A percentile compares a stretch with the other conserved stretches of the same genome.
These are phyloP conservation scores for Saturnispora quitensis DNA, from an alignment of 805 yeast genomes.

Conservation along the genomic window DNA sequence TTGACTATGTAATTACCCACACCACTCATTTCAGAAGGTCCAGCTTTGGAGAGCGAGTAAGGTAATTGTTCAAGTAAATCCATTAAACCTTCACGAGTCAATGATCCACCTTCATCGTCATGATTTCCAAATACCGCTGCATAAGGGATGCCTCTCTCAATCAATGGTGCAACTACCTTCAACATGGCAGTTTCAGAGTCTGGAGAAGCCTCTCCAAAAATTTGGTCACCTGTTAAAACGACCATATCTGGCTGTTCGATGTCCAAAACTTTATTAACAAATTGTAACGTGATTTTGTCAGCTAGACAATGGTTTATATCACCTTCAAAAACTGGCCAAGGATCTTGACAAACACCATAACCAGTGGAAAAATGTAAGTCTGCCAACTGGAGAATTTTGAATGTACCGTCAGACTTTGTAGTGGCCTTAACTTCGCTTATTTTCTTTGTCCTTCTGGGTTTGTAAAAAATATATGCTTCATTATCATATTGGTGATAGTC, in stretches of 20 bases:
- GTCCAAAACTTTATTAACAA: conserved; percentile 56
- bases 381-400: conserved; percentile 81
- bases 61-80: conserved; percentile 51
- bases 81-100: conserved; percentile 55
- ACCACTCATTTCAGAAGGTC: conserved; percentile 67
- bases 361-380: conserved; percentile 89
- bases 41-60: conserved; percentile 49
- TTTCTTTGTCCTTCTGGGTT: conserved; percentile 9
- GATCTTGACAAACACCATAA: conserved; percentile 69
- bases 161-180: conserved; percentile 65
- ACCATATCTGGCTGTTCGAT: conserved; percentile 77
- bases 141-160: conserved; percentile 64
- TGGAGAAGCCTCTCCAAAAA: conserved; percentile 70
- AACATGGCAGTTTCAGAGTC: conserved; percentile 78
- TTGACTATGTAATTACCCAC: conserved; percentile 69
- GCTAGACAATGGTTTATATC: conserved; percentile 55
- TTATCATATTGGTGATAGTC: conserved; percentile 14
- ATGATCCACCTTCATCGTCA: conserved; percentile 83
- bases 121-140: conserved; percentile 89
- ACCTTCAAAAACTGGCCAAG: conserved; percentile 38
- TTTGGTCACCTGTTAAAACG: conserved; percentile 85
- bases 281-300: conserved; percentile 58
- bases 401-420: conserved; percentile 36
- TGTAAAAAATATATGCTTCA: conserved; percentile 10
- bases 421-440: conserved; percentile 25